A percentile compares a stretch with the other conserved stretches of the same genome.
phyloP scores from a whole-genome alignment of 345 rosid genomes.

The Gossypium bickii region DNA sequence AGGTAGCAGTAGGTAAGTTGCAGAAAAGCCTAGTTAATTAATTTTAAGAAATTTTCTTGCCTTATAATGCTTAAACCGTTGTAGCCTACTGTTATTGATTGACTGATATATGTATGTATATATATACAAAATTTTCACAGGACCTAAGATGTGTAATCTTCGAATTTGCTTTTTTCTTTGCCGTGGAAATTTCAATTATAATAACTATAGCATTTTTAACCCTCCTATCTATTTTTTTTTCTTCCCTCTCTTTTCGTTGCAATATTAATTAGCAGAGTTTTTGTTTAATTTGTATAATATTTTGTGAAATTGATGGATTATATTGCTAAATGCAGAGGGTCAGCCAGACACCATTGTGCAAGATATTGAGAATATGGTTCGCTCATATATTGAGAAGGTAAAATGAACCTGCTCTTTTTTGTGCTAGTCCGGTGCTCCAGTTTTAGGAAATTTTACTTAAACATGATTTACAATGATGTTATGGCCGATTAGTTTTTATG shows the following conservation, averaged over 20 bases:
- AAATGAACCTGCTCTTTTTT: background rate
- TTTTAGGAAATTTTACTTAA: background rate
- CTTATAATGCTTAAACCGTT: background rate
- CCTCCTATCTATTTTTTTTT: background rate
- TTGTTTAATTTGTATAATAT: background rate
- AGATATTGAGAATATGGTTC: conserved; percentile 98
- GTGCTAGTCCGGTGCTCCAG: background rate
- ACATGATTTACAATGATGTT: background rate
- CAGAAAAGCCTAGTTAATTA: background rate
- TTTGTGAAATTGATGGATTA: conserved; percentile 10
- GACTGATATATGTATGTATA: conserved; percentile 2
- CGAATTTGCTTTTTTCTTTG: background rate
- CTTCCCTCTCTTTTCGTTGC: background rate
- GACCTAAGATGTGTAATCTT: background rate
- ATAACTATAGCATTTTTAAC: background rate
- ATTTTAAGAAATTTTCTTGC: background rate
- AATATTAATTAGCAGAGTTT: background rate
- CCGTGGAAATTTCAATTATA: background rate
- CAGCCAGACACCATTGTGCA: conserved; percentile 91
- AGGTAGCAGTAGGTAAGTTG: conserved; percentile 93
- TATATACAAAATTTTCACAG: background rate
- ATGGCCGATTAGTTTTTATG: background rate
- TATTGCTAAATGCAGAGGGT: conserved; percentile 63
- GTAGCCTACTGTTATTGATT: background rate
- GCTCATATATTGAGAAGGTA: conserved; percentile 97